phyloP scores from a whole-genome alignment of 2,329 filamentous ascomycete genomes.

The Penicillium aurantiogriseum region DNA sequence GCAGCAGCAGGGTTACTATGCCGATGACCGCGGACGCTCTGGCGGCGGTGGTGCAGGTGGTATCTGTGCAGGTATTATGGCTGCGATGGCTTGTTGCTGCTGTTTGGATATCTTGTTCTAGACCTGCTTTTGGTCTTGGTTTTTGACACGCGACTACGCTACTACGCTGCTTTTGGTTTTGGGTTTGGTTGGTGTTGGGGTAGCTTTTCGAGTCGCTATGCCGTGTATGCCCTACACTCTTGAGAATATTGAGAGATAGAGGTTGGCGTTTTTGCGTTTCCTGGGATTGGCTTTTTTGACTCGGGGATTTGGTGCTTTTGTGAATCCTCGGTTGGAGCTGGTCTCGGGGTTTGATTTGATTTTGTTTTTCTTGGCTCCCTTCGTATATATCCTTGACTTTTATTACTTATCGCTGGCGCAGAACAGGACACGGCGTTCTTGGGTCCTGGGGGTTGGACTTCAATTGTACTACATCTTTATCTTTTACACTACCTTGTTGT shows the following conservation, averaged over 20 bases:
- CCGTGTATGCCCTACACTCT: background rate
- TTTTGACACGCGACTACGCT: background rate
- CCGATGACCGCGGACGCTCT: constrained; percentile 31
- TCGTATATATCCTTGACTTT: constrained; percentile 17
- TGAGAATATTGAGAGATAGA: background rate
- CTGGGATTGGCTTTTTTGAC: constrained; percentile 1
- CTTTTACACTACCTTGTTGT: background rate
- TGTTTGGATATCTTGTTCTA: constrained; percentile 50
- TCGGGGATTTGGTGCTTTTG: background rate
- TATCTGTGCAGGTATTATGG: constrained; percentile 49
- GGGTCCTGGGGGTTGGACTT: background rate
- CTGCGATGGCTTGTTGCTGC: constrained; percentile 50
- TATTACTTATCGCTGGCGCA: constrained; percentile 15
- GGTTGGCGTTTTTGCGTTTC: background rate
- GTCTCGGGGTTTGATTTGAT: background rate
- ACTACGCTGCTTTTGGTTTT: background rate
- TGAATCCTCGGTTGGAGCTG: background rate
- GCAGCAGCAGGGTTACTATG: constrained; percentile 40
- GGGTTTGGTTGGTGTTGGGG: background rate
- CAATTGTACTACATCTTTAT: constrained; percentile 11
- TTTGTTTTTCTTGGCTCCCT: background rate
- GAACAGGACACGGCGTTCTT: constrained; percentile 14
- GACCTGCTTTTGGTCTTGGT: background rate
- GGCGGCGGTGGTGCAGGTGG: constrained; percentile 34
- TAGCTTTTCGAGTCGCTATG: background rate